phyloP scores from a whole-genome alignment of 169 alveolate species.

The Plasmodium knowlesi region DNA sequence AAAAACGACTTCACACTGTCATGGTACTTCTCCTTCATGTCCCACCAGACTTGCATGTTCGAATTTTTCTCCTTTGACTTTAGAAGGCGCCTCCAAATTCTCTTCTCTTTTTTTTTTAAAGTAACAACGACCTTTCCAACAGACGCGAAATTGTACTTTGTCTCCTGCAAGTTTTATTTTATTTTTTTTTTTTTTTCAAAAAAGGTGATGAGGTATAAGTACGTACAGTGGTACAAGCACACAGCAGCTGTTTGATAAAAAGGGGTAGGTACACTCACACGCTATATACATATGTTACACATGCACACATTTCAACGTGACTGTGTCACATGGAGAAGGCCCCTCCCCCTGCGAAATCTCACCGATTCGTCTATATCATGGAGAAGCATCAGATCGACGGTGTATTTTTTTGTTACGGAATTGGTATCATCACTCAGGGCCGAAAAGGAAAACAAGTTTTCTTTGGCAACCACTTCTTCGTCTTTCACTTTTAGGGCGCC shows the following conservation, averaged over 20 bases:
- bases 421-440: constrained; percentile 90
- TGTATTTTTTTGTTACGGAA: constrained; percentile 84
- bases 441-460: constrained; percentile 81
- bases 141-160: constrained; percentile 90
- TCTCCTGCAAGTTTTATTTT: constrained; percentile 59
- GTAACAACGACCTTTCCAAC: constrained; percentile 90
- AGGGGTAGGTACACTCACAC: neutral
- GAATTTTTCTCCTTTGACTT: constrained; percentile 86
- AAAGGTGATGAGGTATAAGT: neutral
- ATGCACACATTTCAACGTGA: constrained; percentile 8
- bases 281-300: neutral
- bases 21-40: constrained; percentile 90
- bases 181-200: neutral
- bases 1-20: constrained; percentile 45
- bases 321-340: neutral
- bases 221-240: neutral
- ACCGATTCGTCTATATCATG: constrained; percentile 82
- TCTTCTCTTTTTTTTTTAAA: constrained; percentile 83
- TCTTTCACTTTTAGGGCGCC: constrained; percentile 90
- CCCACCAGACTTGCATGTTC: constrained; percentile 95
- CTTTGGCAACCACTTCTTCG: constrained; percentile 79
- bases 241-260: neutral
- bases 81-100: constrained; percentile 88
- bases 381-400: constrained; percentile 83
- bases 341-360: neutral